A percentile compares a stretch with the other conserved stretches of the same genome.
These are phyloP conservation scores for Polytolypa hystricis DNA, from an alignment of 2,329 filamentous ascomycete genomes.

Conservation along the genomic window DNA sequence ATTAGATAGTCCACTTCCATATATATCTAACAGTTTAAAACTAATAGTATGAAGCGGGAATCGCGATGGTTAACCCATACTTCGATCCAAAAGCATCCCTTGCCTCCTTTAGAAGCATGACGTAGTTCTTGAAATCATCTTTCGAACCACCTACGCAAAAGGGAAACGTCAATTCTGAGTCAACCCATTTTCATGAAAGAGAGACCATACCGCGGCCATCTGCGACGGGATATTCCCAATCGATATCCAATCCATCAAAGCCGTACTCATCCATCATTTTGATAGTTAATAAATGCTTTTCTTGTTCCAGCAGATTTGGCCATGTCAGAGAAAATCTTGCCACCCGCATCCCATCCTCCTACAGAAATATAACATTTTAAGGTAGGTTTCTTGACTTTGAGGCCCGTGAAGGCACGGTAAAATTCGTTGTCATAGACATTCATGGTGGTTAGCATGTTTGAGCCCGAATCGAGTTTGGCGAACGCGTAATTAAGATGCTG, in stretches of 20 bases:
- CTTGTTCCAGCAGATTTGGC: constrained; percentile 1
- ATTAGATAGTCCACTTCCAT: neutral
- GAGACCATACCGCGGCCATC: constrained; percentile 20
- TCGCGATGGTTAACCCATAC: constrained; percentile 9
- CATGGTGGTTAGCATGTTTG: constrained; percentile 3
- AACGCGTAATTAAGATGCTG: constrained; percentile 29
- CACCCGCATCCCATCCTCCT: constrained; percentile 8
- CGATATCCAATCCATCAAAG: constrained; percentile 12
- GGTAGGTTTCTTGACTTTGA: constrained; percentile 5
- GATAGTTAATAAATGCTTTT: constrained; percentile 9
- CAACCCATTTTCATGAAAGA: neutral
- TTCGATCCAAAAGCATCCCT: constrained; percentile 2
- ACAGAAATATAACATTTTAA: constrained; percentile 8
- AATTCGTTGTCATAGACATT: constrained; percentile 1
- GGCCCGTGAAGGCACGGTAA: constrained; percentile 3
- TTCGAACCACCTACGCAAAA: constrained; percentile 18
- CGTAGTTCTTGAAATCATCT: constrained; percentile 7
- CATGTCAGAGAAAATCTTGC: constrained; percentile 4
- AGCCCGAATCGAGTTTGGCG: constrained; percentile 12
- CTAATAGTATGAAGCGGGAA: constrained; percentile 9
- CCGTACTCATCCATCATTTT: constrained; percentile 6
- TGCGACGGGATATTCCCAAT: constrained; percentile 20
- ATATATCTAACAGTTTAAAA: neutral
- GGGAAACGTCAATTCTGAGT: too few relatives aligned
- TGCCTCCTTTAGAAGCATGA: constrained; percentile 7